These are phyloP conservation scores for Cytidiella melzeri DNA, from an alignment of 768 basidiomycete genomes.

Conservation along the genomic window DNA sequence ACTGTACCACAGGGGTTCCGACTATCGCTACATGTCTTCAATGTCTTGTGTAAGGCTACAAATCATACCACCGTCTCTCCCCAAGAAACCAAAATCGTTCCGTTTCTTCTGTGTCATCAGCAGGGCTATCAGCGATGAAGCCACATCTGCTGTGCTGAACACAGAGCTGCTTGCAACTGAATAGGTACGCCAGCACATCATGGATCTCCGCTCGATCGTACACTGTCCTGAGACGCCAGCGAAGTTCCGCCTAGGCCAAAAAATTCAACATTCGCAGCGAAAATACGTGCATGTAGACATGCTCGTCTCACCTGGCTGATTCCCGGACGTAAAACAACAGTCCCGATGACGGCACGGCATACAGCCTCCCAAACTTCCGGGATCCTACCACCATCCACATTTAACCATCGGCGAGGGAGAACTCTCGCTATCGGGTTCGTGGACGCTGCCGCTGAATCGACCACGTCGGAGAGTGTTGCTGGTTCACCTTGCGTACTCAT, in stretches of 20 bases:
- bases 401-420: slow-evolving; percentile 73
- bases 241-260: slow-evolving; percentile 50
- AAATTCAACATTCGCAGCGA: not conserved
- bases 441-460: not conserved
- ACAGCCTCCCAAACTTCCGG: slow-evolving; percentile 68
- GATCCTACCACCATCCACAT: slow-evolving; percentile 57
- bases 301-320: slow-evolving; percentile 50
- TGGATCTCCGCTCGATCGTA: slow-evolving; percentile 73
- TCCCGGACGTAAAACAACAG: slow-evolving; percentile 66
- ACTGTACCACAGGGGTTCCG: too few species aligned
- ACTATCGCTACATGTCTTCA: not conserved
- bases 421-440: slow-evolving; percentile 16
- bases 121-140: slow-evolving; percentile 23
- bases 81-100: slow-evolving; percentile 53
- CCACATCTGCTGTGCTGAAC: slow-evolving; percentile 15
- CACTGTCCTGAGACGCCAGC: slow-evolving; percentile 62
- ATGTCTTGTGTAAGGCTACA: slow-evolving; percentile 27
- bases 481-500: not conserved
- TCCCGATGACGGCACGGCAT: slow-evolving; percentile 57
- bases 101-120: slow-evolving; percentile 49
- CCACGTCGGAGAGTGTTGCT: slow-evolving; percentile 13
- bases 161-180: slow-evolving; percentile 43
- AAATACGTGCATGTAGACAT: not conserved
- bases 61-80: slow-evolving; percentile 61
- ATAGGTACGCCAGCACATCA: slow-evolving; percentile 51